A percentile compares a stretch with the other conserved stretches of the same genome.
These are phyloP conservation scores for Yamadazyma paraphyllophila DNA, from an alignment of 805 yeast genomes.

Conservation along the genomic window DNA sequence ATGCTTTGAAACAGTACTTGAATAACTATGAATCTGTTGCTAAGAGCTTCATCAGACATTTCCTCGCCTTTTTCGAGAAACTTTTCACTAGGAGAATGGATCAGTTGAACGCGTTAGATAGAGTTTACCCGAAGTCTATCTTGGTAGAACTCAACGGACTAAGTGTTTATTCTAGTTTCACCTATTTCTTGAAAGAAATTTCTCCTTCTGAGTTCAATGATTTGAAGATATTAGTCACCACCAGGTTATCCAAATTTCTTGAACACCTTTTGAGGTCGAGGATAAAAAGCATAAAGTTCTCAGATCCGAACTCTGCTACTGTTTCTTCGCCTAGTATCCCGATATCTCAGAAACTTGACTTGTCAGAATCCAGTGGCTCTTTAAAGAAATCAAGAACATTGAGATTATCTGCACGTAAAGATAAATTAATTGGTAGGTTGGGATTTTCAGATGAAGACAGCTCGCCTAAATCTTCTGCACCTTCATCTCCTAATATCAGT, in stretches of 20 bases:
- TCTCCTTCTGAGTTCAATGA: slow-evolving; percentile 46
- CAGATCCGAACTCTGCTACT: slow-evolving; percentile 5
- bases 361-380: slow-evolving; percentile 7
- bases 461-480: slow-evolving; percentile 6
- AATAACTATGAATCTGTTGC: slow-evolving; percentile 58
- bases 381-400: slow-evolving; percentile 30
- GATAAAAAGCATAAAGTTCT: slow-evolving; percentile 17
- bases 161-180: slow-evolving; percentile 31
- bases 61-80: slow-evolving; percentile 34
- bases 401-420: slow-evolving; percentile 29
- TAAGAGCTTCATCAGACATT: slow-evolving; percentile 46
- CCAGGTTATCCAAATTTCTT: slow-evolving; percentile 25
- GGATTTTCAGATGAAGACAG: slow-evolving; percentile 12
- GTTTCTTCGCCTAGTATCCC: slow-evolving; percentile 5
- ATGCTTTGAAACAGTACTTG: slow-evolving; percentile 67
- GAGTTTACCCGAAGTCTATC: slow-evolving; percentile 21
- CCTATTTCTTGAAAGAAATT: slow-evolving; percentile 53
- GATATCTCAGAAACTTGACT: slow-evolving; percentile 7
- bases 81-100: slow-evolving; percentile 36
- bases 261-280: slow-evolving; percentile 24
- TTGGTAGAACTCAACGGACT: slow-evolving; percentile 26
- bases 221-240: slow-evolving; percentile 45
- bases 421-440: slow-evolving; percentile 19
- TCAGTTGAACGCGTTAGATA: slow-evolving; percentile 23
- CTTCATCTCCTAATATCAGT: slow-evolving; percentile 2